These are phyloP conservation scores for Syzygium malaccense DNA, from an alignment of 441 rosid genomes.

Conservation along the genomic window DNA sequence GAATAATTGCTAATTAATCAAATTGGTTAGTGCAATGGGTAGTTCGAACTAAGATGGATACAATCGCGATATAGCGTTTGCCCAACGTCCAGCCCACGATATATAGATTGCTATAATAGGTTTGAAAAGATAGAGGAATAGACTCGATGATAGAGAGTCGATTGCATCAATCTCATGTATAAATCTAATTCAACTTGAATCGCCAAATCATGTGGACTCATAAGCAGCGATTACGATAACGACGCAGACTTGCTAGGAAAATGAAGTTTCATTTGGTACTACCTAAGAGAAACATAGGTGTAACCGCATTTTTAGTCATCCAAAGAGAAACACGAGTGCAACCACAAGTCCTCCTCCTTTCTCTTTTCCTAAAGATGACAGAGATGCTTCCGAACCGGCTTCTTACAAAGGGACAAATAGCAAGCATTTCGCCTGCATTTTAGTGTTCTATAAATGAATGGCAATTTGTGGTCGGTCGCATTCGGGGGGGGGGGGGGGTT, in stretches of 20 bases:
- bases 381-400: neutral
- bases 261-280: neutral
- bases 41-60: neutral
- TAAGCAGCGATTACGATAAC: neutral
- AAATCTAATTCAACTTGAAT: neutral
- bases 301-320: neutral
- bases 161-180: neutral
- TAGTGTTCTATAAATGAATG: neutral
- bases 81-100: neutral
- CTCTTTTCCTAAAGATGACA: neutral
- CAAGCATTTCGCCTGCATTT: neutral
- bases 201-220: neutral
- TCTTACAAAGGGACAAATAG: neutral
- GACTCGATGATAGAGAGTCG: neutral
- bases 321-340: neutral
- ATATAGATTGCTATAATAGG: neutral
- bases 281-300: neutral
- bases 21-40: neutral
- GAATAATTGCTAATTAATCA: neutral
- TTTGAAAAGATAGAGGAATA: neutral
- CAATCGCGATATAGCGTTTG: neutral
- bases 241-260: neutral
- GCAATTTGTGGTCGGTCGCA: neutral
- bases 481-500: neutral
- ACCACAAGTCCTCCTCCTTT: neutral